Evolutionary conservation across 169 alveolate species (phyloP), one percentile per base, ranked within the genome.

Genomic region (Eimeria nieschulzi): DNA sequence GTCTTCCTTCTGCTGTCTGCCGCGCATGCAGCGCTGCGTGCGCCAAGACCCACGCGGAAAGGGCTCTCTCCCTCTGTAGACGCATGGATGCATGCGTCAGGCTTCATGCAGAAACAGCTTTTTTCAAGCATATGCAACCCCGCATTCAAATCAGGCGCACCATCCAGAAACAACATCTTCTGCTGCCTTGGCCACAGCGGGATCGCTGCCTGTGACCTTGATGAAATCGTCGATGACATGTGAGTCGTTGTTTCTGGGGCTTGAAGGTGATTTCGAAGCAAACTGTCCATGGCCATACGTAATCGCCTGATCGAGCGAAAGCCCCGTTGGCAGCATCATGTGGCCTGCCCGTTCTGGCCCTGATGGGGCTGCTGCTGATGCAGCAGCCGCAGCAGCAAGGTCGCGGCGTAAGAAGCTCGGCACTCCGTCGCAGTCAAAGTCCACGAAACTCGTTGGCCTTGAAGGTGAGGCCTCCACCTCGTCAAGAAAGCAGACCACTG

Each of bases 321-420:
- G 13, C n/a, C 51, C 39, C 9, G 39, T 9, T 53, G 46, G 51
- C 64, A 23, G 85, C 70, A 10, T 54, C 19, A 25, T 46, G 59
- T 5, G 23, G 13, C n/a, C 9, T 2, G 15, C 8, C 0, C 23
- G 68, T 59, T 59, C n/a, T n/a, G 7, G 15, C 68, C 68, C 17
- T 59, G 68, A 15, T 59, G 68, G 23, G n/a, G 68, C n/a, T 15
- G n/a, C 7, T 7, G 46, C 76, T 19, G 76, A 10, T 19, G 76
- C 76, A 66, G 76, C 76, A 17, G 39, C 51, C 1, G 76, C 76
- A 66, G 76, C 76, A 19, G 76, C 76, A 66, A 66, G 15, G 12
- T 66, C 76, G 13, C 76, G 25, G 17, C 76, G 76, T 7, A 66
- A 12, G 26, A 66, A 19, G 25, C 76, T 17, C 39, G 26, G 26